Base-by-base conservation (phyloP, 2,329 filamentous ascomycete species). In the Lasiodiplodia theobromae region DNA sequence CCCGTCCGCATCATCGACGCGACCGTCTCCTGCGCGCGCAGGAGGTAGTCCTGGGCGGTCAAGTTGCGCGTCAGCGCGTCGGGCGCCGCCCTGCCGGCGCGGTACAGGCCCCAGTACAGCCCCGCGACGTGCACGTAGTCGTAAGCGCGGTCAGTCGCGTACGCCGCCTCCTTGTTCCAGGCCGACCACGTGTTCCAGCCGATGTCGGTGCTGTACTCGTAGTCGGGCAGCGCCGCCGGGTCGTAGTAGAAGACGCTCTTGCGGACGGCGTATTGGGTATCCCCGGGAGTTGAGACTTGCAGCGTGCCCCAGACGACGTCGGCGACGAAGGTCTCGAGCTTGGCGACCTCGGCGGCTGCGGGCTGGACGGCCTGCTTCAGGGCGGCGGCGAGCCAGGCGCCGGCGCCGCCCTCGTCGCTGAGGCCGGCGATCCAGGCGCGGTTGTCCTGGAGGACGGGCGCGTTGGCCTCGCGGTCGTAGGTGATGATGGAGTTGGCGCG, bases 181-280 rank as follows among this genome's bases (percentile, higher is more conserved):
- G 84, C 84, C 8, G 79, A 81, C 84, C 85, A 87, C 8, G 77
- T 80, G 0, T 72, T 73, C 86, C 86, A 89, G 71, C 86, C 75
- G 6, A 84, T 78, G 0, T 70, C 72, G 0, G 77, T 57, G 56
- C 80, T 74, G 72, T 89, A 89, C 0, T 72, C 47, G 70, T 83
- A 88, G 3, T 75, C 72, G 4, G 60, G 60, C 0, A 84, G 73
- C 0, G 76, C 77, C 4, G 74, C 74, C 0, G 83, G 85, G 28
- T 88, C 80, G 68, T 89, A 87, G 76, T 82, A 89, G 77, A 89
- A 89, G 12, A 86, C 77, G 66, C 86, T 87, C 72, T 86, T 87
- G 11, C 82, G 79, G 2, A 89, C 86, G 0, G 78, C 80, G 66
- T 82, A 86, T n/a, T 23, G 44, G n/a, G 23, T 12, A 14, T 14